Conservation (phyloP, 495 filamentous ascomycete species). For the Filosporella fistucella region DNA sequence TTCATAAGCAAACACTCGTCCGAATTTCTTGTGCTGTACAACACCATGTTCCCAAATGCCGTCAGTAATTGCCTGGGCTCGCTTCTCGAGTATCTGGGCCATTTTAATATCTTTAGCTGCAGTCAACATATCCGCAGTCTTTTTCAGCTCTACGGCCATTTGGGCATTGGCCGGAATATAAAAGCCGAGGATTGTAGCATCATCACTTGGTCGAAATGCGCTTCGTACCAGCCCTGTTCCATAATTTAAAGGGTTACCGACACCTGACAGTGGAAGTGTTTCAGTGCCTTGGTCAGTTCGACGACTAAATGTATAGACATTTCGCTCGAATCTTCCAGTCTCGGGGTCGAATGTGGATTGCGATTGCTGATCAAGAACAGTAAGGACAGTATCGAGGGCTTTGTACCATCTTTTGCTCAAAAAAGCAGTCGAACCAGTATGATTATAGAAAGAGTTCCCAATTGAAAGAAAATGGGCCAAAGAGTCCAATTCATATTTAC, state of each 20-base stretch:
- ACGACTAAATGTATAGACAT: constrained; percentile 85
- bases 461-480: constrained; percentile 87
- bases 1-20: constrained; percentile 92
- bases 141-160: constrained; percentile 87
- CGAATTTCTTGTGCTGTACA: constrained; percentile 75
- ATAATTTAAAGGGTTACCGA: constrained; percentile 85
- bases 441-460: constrained; percentile 77
- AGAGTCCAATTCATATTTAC: constrained; percentile 98
- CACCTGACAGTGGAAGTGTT: constrained; percentile 74
- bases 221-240: constrained; percentile 84
- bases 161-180: constrained; percentile 96
- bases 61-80: constrained; percentile 63
- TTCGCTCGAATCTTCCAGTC: constrained; percentile 56
- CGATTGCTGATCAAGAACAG: constrained; percentile 72
- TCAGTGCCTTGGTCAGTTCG: constrained; percentile 80
- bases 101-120: constrained; percentile 46
- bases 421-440: constrained; percentile 73
- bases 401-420: constrained; percentile 74
- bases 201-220: constrained; percentile 94
- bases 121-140: constrained; percentile 64
- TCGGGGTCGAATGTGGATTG: constrained; percentile 70
- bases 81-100: constrained; percentile 49
- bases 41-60: constrained; percentile 89
- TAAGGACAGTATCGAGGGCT: constrained; percentile 70
- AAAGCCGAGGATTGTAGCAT: constrained; percentile 93